phyloP scores from a whole-genome alignment of 2,329 filamentous ascomycete genomes.

The Pestalotiopsis sp. region DNA sequence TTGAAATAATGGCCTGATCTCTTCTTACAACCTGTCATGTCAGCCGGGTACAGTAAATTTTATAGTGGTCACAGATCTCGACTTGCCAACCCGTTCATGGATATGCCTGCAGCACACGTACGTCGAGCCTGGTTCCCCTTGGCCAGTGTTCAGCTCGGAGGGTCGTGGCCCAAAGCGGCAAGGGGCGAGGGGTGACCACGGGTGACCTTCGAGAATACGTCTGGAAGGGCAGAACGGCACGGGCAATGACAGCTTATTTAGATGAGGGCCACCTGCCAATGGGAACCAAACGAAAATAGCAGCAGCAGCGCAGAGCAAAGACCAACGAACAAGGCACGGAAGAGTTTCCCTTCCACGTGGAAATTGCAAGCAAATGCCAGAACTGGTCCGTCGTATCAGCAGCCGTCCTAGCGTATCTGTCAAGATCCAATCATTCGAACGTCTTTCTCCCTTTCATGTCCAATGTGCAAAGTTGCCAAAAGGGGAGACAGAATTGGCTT shows the following conservation, averaged over 20 bases:
- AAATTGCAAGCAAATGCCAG: neutral
- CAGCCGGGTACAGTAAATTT: no score
- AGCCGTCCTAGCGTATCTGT: neutral
- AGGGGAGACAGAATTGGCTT: neutral
- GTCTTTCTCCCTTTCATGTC: neutral
- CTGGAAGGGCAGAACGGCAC: neutral
- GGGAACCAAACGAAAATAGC: neutral
- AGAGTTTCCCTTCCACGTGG: neutral
- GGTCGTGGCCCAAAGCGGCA: neutral
- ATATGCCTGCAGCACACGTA: neutral
- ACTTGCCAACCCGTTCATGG: neutral
- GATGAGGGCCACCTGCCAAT: neutral
- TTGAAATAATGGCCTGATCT: no score
- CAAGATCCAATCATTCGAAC: neutral
- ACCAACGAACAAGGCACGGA: neutral
- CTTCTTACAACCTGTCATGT: no score
- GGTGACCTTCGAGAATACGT: neutral
- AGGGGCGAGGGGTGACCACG: neutral
- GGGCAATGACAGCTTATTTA: neutral
- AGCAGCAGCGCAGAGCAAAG: neutral
- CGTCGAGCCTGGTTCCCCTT: neutral
- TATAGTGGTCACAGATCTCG: no score
- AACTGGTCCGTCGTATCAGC: neutral
- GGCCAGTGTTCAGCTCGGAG: neutral
- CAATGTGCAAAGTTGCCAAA: neutral